Percentiles rank a stretch among this genome's conserved stretches.
Conservation (phyloP, 305 asterid genomes). For the Fraxinus dipetala region DNA sequence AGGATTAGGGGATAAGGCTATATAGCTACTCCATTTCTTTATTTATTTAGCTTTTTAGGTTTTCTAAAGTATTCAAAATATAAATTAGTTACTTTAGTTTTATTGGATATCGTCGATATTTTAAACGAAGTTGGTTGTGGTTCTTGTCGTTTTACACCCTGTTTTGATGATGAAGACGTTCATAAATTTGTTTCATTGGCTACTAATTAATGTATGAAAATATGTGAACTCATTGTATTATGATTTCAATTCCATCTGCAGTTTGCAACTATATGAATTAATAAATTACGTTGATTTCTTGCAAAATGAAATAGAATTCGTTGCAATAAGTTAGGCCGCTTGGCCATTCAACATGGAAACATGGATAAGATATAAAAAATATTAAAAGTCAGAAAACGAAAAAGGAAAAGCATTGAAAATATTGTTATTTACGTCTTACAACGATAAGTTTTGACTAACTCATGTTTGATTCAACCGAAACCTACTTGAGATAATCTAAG, state of each 20-base stretch:
- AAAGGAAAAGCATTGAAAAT: not conserved
- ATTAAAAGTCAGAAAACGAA: not conserved
- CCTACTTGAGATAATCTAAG: not conserved
- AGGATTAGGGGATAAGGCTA: not conserved
- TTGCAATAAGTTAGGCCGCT: not conserved
- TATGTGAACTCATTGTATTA: not conserved
- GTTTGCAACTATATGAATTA: not conserved
- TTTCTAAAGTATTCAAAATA: not conserved
- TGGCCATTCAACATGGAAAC: not conserved
- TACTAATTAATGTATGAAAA: not conserved
- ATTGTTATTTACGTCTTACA: not conserved
- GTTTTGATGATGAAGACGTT: not conserved
- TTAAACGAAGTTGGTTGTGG: not conserved
- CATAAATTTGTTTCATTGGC: not conserved
- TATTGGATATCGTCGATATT: not conserved
- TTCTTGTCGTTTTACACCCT: not conserved
- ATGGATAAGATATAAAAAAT: not conserved
- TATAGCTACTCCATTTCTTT: not conserved
- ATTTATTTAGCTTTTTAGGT: not conserved
- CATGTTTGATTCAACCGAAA: not conserved
- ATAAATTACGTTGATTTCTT: not conserved
- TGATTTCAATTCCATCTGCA: not conserved
- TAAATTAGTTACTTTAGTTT: not conserved
- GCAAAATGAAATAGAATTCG: not conserved
- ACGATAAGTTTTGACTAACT: not conserved